A percentile compares a stretch with the other conserved stretches of the same genome.
Evolutionary conservation across 2,329 filamentous ascomycete species (phyloP).

Genomic region (Fusarium beomiforme): DNA sequence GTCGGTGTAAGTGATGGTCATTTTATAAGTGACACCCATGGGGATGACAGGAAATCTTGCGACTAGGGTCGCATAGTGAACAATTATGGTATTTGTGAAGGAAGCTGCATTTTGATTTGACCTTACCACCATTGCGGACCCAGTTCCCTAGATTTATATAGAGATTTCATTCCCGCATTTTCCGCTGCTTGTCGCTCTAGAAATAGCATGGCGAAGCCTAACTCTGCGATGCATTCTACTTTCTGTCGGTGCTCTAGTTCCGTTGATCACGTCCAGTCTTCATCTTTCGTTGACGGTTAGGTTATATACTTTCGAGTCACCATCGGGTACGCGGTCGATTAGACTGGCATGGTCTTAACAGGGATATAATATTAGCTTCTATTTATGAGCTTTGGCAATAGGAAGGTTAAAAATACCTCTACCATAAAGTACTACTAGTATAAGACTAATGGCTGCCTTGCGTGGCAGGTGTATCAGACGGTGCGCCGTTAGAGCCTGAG

Average conservation of each 20-base stretch:
- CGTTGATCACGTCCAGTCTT: no score
- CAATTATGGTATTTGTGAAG: no score
- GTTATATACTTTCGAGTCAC: not conserved
- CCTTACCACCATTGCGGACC: no score
- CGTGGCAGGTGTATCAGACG: not conserved
- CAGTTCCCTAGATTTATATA: no score
- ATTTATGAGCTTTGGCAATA: rapidly evolving
- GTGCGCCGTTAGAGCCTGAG: not conserved
- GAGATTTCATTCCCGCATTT: no score
- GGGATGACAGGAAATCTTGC: no score
- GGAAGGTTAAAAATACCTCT: not conserved
- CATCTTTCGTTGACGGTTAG: no score
- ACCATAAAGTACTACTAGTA: rapidly evolving
- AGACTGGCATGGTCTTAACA: rapidly evolving
- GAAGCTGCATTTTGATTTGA: no score
- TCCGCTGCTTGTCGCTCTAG: no score
- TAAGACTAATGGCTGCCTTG: not conserved
- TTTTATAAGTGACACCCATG: no score
- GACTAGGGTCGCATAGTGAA: no score
- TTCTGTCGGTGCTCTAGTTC: not conserved
- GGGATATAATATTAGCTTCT: not conserved
- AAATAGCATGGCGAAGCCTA: not conserved
- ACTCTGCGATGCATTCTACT: rapidly evolving
- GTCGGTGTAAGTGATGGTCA: no score
- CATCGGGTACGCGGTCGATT: not conserved